Evolutionary conservation across 768 basidiomycete species (phyloP).

Genomic region (Butyriboletus loyo): DNA sequence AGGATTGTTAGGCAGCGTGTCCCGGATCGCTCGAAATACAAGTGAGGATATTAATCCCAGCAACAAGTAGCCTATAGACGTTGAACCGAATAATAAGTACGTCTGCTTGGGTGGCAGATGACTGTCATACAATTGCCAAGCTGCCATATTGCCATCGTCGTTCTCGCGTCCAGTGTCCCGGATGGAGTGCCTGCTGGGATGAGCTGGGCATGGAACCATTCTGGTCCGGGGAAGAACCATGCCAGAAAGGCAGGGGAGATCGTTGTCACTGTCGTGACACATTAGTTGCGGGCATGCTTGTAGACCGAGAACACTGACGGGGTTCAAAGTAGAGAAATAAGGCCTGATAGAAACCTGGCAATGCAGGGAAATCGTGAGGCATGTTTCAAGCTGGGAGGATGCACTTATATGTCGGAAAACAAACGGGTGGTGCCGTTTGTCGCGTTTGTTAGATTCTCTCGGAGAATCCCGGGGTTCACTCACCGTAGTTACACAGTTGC

Average conservation of each 20-base stretch:
- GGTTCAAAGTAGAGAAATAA: constrained; percentile 69
- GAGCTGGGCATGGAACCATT: constrained; percentile 66
- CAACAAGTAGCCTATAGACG: constrained; percentile 52
- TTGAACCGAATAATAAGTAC: not conserved
- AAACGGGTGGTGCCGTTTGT: too few relatives aligned
- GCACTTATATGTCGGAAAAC: too few relatives aligned
- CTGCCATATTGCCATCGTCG: constrained; percentile 64
- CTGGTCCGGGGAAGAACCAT: constrained; percentile 57
- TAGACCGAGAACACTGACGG: constrained; percentile 33
- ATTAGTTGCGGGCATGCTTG: constrained; percentile 13
- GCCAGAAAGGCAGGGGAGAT: constrained; percentile 48
- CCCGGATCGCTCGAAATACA: constrained; percentile 64
- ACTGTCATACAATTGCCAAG: constrained; percentile 55
- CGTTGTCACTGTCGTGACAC: constrained; percentile 42
- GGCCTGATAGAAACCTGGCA: constrained; percentile 59
- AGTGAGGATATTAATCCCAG: constrained; percentile 63
- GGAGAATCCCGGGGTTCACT: too few relatives aligned
- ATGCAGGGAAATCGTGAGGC: constrained; percentile 45
- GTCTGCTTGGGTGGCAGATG: not conserved
- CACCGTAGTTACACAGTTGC: too few relatives aligned
- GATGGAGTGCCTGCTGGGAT: constrained; percentile 42
- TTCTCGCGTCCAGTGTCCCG: constrained; percentile 43
- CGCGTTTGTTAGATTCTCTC: too few relatives aligned
- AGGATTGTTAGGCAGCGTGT: constrained; percentile 53
- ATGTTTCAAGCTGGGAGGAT: constrained; percentile 11